Evolutionary conservation across 2,329 filamentous ascomycete species (phyloP).

Genomic region (Aspergillus clavatus): DNA sequence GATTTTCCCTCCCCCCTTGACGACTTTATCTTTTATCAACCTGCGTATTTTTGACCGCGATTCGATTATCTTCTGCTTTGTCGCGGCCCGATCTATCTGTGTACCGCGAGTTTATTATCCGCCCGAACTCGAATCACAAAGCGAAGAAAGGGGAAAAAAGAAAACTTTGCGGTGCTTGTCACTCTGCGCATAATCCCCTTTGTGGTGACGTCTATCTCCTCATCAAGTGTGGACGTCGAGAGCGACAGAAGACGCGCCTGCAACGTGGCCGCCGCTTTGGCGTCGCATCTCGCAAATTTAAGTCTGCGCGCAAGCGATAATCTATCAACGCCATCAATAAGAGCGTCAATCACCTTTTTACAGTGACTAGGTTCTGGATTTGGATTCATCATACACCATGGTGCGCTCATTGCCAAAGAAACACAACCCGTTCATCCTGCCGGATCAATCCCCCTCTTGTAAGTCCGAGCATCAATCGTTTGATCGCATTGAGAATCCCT

Average conservation of each 20-base stretch:
- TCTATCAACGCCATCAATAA: constrained; percentile 6
- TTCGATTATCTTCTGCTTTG: constrained; percentile 10
- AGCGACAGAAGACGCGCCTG: constrained; percentile 35
- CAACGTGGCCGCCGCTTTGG: constrained; percentile 41
- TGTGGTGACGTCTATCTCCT: constrained; percentile 19
- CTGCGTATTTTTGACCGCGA: constrained; percentile 3
- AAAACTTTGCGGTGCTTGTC: constrained; percentile 1
- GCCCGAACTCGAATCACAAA: constrained; percentile 4
- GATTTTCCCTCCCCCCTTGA: constrained; percentile 13
- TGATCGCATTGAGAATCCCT: neutral
- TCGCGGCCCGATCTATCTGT: constrained; percentile 11
- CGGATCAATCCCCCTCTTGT: constrained; percentile 43
- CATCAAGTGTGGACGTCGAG: constrained; percentile 1
- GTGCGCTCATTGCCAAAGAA: constrained; percentile 44
- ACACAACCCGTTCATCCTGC: constrained; percentile 44
- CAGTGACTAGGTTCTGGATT: constrained; percentile 6
- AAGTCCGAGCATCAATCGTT: constrained; percentile 28
- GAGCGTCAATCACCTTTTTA: constrained; percentile 4
- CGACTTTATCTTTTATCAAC: constrained; percentile 12
- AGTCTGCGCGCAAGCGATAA: constrained; percentile 8
- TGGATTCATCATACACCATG: constrained; percentile 22
- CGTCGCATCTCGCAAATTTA: constrained; percentile 26
- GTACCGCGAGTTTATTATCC: constrained; percentile 3
- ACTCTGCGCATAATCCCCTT: constrained; percentile 3
- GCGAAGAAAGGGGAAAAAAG: too few relatives aligned